Evolutionary conservation across 2,329 filamentous ascomycete genomes (phyloP).

Genomic region (Cladorrhinum sp.): DNA sequence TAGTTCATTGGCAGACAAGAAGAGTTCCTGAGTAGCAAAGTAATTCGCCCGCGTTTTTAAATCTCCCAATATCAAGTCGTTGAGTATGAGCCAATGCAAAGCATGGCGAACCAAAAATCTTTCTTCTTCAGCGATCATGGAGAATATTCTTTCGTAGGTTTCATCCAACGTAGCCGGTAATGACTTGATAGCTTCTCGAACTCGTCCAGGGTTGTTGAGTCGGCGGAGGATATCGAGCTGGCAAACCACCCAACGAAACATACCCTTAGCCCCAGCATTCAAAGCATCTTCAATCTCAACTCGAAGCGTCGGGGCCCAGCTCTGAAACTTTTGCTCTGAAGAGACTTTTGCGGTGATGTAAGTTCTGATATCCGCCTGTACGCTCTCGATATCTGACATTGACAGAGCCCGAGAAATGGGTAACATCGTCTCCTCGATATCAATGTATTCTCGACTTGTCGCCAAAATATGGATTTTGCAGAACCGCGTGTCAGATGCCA

Average conservation of each 20-base stretch:
- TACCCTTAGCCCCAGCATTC: neutral
- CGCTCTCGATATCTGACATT: neutral
- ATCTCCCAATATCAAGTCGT: neutral
- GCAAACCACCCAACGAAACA: slow-evolving; percentile 24
- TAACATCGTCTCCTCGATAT: slow-evolving; percentile 27
- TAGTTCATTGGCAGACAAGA: neutral
- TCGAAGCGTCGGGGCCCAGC: neutral
- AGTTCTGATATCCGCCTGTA: neutral
- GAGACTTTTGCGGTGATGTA: neutral
- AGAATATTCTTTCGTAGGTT: slow-evolving; percentile 1
- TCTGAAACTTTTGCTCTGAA: neutral
- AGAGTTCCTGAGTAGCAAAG: neutral
- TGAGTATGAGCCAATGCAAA: neutral
- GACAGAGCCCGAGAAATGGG: neutral
- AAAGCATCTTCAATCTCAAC: neutral
- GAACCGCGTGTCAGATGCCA: slow-evolving; percentile 28
- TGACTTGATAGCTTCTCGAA: neutral
- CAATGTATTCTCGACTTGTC: slow-evolving; percentile 32
- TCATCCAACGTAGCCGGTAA: neutral
- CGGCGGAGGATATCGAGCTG: slow-evolving; percentile 18
- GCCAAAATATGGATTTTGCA: slow-evolving; percentile 30
- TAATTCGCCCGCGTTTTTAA: neutral
- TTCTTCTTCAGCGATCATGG: neutral
- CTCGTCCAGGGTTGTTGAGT: neutral
- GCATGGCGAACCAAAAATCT: neutral